phyloP scores from a whole-genome alignment of 805 yeast species.

The Candida hungchunana region DNA sequence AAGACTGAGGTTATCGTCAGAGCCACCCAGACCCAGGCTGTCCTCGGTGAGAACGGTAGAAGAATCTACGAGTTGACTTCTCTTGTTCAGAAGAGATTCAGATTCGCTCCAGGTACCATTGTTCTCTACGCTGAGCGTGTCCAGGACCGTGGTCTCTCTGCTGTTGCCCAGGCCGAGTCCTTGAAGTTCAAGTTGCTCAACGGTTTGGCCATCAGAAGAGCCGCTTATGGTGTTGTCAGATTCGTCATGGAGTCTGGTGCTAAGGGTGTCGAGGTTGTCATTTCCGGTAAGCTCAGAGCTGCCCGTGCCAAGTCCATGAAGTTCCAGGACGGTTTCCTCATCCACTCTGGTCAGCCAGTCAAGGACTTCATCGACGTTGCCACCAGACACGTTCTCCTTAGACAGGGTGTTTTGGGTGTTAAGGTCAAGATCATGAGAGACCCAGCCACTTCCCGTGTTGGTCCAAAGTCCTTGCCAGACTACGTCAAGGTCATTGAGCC shows the following conservation, averaged over 20 bases:
- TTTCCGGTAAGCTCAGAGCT: conserved; percentile 99
- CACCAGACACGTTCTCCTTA: conserved; percentile 98
- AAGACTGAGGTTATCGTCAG: conserved; percentile 98
- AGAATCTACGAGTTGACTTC: conserved; percentile 98
- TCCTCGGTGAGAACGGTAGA: conserved; percentile 99
- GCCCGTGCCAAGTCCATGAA: conserved; percentile 99
- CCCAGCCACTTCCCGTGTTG: conserved; percentile 80
- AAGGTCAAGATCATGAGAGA: conserved; percentile 99
- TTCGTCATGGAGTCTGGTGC: conserved; percentile 99
- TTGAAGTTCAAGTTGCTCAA: conserved; percentile 95
- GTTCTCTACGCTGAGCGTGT: conserved; percentile 98
- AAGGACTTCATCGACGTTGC: conserved; percentile 97
- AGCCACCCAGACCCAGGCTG: conserved; percentile 98
- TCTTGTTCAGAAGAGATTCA: conserved; percentile 98
- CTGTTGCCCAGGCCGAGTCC: conserved; percentile 99
- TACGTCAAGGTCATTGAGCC: conserved; percentile 89
- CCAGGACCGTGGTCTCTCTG: conserved; percentile 98
- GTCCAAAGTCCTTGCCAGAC: conserved; percentile 94
- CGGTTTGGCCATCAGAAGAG: conserved; percentile 99
- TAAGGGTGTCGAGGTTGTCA: conserved; percentile 99
- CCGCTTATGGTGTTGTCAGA: conserved; percentile 99
- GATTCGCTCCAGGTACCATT: conserved; percentile 87
- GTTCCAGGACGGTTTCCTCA: conserved; percentile 99
- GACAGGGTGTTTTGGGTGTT: conserved; percentile 99
- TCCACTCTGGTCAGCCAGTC: conserved; percentile 99